phyloP scores from a whole-genome alignment of 2,329 filamentous ascomycete genomes.

The Fusarium bactridioides region DNA sequence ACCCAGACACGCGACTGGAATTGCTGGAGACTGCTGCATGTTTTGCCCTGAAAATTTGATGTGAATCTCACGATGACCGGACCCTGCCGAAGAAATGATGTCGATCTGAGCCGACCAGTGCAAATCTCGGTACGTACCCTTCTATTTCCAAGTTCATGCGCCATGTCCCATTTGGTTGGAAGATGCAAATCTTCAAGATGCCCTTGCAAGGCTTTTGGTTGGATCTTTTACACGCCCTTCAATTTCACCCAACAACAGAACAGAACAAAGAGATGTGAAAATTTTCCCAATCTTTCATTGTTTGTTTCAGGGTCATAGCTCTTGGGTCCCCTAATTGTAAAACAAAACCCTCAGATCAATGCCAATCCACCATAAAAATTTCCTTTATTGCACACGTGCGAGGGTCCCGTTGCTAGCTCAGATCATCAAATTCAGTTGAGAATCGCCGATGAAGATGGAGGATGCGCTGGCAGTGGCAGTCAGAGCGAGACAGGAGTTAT shows the following conservation, averaged over 20 bases:
- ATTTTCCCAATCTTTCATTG: neutral
- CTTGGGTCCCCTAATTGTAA: neutral
- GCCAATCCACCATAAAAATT: slow-evolving; percentile 26
- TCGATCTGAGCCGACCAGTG: slow-evolving; percentile 35
- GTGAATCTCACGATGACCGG: slow-evolving; percentile 22
- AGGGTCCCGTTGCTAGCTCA: slow-evolving; percentile 14
- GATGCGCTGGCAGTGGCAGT: slow-evolving; percentile 29
- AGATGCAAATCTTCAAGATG: neutral
- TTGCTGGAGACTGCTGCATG: slow-evolving; percentile 16
- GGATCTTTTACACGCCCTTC: slow-evolving; percentile 14
- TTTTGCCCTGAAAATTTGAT: neutral
- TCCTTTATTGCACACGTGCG: neutral
- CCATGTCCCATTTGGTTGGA: slow-evolving; percentile 12
- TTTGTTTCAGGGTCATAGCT: slow-evolving; percentile 14
- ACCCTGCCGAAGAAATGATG: slow-evolving; percentile 40
- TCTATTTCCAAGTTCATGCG: neutral
- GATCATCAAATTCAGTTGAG: slow-evolving; percentile 28
- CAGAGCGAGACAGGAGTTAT: slow-evolving; percentile 5
- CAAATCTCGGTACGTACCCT: slow-evolving; percentile 3
- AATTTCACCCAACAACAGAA: neutral
- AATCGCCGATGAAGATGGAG: slow-evolving; percentile 26
- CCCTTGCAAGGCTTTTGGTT: slow-evolving; percentile 6
- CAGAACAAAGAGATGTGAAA: neutral
- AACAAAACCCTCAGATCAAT: neutral
- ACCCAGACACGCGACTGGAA: neutral